phyloP scores from a whole-genome alignment of 768 basidiomycete genomes.

The Chalciporus piperatus region DNA sequence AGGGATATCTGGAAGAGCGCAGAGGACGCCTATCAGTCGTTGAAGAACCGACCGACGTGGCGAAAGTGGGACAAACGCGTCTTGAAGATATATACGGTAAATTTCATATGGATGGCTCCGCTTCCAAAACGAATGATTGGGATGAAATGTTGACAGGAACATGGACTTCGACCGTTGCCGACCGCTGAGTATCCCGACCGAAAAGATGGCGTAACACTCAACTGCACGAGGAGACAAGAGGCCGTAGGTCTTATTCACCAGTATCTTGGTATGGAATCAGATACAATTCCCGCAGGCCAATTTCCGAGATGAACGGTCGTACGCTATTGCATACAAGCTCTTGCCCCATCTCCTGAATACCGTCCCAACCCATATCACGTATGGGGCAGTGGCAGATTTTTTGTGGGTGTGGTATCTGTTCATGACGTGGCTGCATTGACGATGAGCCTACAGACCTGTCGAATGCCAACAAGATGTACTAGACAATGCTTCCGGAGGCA shows the following conservation, averaged over 20 bases:
- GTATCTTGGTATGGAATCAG: neutral
- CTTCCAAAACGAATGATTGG: too few species aligned
- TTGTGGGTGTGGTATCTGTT: neutral
- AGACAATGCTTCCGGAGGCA: neutral
- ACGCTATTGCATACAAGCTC: neutral
- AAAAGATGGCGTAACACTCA: conserved; percentile 3
- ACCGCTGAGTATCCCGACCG: conserved; percentile 2
- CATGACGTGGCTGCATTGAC: neutral
- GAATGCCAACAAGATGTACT: neutral
- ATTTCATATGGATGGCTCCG: too few species aligned
- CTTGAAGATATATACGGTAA: neutral
- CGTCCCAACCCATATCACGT: conserved; percentile 3
- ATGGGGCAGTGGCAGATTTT: neutral
- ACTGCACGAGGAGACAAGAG: neutral
- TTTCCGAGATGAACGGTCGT: neutral
- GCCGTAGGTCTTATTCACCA: neutral
- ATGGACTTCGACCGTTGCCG: conserved; percentile 6
- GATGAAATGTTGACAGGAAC: neutral
- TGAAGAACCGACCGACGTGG: neutral
- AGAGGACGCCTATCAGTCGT: neutral
- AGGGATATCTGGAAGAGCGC: neutral
- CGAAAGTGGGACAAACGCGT: conserved; percentile 4
- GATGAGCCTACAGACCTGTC: neutral
- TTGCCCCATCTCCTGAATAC: neutral
- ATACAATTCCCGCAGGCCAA: neutral